Conservation (phyloP, 805 yeast genomes). For the Metschnikowia amazonensis region DNA sequence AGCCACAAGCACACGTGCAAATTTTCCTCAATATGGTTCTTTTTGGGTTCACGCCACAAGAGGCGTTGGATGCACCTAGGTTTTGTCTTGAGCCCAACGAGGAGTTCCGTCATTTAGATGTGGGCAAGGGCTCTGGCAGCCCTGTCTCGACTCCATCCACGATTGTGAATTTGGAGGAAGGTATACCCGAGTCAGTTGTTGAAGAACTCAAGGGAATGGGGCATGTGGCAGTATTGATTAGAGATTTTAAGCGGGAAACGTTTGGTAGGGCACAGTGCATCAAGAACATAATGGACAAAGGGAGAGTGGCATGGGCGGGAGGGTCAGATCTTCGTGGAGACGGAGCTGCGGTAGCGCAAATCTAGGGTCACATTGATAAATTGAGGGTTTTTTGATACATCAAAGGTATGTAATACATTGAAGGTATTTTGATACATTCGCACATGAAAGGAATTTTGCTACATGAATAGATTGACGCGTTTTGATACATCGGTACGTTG, state of each 20-base stretch:
- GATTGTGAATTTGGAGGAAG: slow-evolving; percentile 61
- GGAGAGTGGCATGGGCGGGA: slow-evolving; percentile 51
- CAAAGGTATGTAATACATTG: no score
- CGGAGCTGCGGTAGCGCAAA: slow-evolving; percentile 64
- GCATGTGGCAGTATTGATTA: slow-evolving; percentile 47
- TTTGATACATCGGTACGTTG: no score
- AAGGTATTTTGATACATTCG: no score
- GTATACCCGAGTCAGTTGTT: slow-evolving; percentile 47
- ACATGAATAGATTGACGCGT: no score
- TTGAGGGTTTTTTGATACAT: no score
- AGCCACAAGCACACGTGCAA: slow-evolving; percentile 82
- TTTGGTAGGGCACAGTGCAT: slow-evolving; percentile 78
- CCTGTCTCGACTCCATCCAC: slow-evolving; percentile 61
- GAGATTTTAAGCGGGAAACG: slow-evolving; percentile 40
- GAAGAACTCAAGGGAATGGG: slow-evolving; percentile 49
- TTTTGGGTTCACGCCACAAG: slow-evolving; percentile 67
- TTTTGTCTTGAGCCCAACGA: slow-evolving; percentile 58
- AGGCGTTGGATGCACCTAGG: slow-evolving; percentile 72
- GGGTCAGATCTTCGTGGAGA: slow-evolving; percentile 86
- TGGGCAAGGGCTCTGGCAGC: slow-evolving; percentile 59
- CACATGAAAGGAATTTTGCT: no score
- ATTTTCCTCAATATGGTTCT: slow-evolving; percentile 62
- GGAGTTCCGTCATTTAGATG: slow-evolving; percentile 35
- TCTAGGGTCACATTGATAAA: slow-evolving; percentile 18
- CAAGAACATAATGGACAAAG: slow-evolving; percentile 40